These are phyloP conservation scores for Eragrostis tef DNA, from an alignment of 202 grass and related monocot species.

Conservation along the genomic window DNA sequence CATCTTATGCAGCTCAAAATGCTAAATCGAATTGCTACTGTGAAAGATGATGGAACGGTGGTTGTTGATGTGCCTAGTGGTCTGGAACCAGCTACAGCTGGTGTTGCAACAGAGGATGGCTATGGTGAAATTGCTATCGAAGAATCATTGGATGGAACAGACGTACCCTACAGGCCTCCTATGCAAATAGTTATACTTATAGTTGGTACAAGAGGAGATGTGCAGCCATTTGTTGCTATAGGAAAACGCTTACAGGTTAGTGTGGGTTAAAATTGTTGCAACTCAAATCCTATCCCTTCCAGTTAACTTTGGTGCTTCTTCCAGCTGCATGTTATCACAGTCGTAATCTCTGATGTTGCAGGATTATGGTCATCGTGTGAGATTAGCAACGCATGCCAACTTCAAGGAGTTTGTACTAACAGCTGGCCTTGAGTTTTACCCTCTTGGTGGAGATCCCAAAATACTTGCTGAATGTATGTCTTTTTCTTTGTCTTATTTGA, in stretches of 20 bases:
- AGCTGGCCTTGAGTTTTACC: constrained; percentile 78
- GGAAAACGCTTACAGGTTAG: constrained; percentile 90
- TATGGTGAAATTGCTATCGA: constrained; percentile 54
- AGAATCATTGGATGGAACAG: constrained; percentile 62
- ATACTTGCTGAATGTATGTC: constrained; percentile 87
- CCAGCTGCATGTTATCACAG: not conserved
- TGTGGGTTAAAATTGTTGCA: constrained; percentile 33
- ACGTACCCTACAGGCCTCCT: constrained; percentile 74
- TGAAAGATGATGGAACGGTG: constrained; percentile 92
- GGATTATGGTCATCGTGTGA: constrained; percentile 85
- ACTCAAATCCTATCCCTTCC: not conserved
- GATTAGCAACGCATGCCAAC: constrained; percentile 78
- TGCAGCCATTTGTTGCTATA: constrained; percentile 96
- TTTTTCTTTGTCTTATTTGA: constrained; percentile 12
- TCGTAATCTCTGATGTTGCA: constrained; percentile 31
- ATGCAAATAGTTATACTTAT: constrained; percentile 94
- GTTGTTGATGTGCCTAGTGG: constrained; percentile 86
- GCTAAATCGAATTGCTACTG: constrained; percentile 79
- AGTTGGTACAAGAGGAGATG: constrained; percentile 96
- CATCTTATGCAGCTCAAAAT: constrained; percentile 61
- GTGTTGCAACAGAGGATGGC: constrained; percentile 52
- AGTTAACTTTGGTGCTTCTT: constrained; percentile 32
- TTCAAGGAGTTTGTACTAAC: constrained; percentile 88
- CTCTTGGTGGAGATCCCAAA: constrained; percentile 83
- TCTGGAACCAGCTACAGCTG: constrained; percentile 49